Evolutionary conservation across 768 basidiomycete species (phyloP), one percentile per base, ranked within the genome.

Genomic region (Megacollybia marginata): DNA sequence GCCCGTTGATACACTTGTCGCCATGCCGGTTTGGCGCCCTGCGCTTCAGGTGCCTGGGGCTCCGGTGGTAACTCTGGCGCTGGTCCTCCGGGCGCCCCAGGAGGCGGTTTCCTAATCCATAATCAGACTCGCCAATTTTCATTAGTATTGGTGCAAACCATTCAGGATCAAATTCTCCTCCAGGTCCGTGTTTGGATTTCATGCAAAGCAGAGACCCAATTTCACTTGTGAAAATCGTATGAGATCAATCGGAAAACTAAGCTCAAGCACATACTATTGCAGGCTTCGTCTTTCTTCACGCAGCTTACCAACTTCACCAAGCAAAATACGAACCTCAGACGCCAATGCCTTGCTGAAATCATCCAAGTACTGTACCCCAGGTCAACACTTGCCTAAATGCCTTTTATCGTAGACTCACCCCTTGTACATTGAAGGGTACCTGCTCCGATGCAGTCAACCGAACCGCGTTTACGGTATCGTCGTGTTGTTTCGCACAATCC

Each of bases 341-440:
- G 90, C 88, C 43, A 92, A 67, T 1, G 90, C 84, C 62, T 82
- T 86, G 64, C 88, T 91, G 67, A 92, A 92, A 50, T 92, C 88
- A 52, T 92, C 85, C 12, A 92, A 75, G 62, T 92, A 92, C 85
- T 89, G 47, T 19, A 33, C 16, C 31, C 20, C 33, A n/a, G 16
- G 35, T 52, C 19, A 56, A 36, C 6, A 48, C 33, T 16, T 52
- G 6, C 9, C 36, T 36, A 9, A 31, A 16, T 12, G 13, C n/a
- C 19, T 15, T 7, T 33, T 12, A 3, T 2, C 33, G 42, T 46
- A n/a, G 38, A 69, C 83, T 47, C 68, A 91, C 89, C 23, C 79
- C 79, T 73, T 88, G 83, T 11, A 92, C 83, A 55, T 92, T 92
- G 72, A 85, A 92, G 12, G 83, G 82, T 13, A 92, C 80, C 62